A percentile compares a stretch with the other conserved stretches of the same genome.
Conservation (phyloP, 257 asterid species). For the Solanum corneliomulleri region DNA sequence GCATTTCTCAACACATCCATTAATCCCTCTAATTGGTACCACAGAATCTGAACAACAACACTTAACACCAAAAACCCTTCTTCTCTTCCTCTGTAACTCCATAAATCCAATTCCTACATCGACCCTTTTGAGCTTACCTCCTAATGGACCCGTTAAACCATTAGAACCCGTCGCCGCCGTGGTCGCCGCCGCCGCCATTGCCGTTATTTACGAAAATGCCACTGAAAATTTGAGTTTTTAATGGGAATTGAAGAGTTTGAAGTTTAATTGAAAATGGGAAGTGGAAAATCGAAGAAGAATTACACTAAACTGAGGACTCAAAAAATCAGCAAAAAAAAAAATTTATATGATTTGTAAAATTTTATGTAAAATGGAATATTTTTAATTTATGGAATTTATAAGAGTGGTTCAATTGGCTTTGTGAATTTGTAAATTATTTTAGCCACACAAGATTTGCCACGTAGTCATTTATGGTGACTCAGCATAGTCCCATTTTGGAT, state of each 20-base stretch:
- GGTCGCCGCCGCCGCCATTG: slow-evolving; percentile 3
- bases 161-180: slow-evolving; percentile 52
- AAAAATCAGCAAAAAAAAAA: not conserved
- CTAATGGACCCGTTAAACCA: slow-evolving; percentile 40
- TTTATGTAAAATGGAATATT: too few relatives aligned
- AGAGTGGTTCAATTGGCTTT: not conserved
- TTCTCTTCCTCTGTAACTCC: slow-evolving; percentile 38
- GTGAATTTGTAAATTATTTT: not conserved
- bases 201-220: slow-evolving; percentile 5
- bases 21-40: not conserved
- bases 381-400: not conserved
- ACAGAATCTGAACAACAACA: slow-evolving; percentile 42
- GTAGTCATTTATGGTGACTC: not conserved
- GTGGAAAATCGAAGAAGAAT: not conserved
- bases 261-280: not conserved
- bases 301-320: not conserved
- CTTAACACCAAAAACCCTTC: slow-evolving; percentile 14
- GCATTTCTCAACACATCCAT: slow-evolving; percentile 29
- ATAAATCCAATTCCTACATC: slow-evolving; percentile 23
- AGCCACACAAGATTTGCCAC: not conserved
- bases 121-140: slow-evolving; percentile 17
- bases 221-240: not conserved
- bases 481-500: not conserved
- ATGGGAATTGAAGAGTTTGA: not conserved
- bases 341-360: not conserved